Conservation (phyloP, 1,284 basidiomycete species). For the Kwoniella shivajii region DNA sequence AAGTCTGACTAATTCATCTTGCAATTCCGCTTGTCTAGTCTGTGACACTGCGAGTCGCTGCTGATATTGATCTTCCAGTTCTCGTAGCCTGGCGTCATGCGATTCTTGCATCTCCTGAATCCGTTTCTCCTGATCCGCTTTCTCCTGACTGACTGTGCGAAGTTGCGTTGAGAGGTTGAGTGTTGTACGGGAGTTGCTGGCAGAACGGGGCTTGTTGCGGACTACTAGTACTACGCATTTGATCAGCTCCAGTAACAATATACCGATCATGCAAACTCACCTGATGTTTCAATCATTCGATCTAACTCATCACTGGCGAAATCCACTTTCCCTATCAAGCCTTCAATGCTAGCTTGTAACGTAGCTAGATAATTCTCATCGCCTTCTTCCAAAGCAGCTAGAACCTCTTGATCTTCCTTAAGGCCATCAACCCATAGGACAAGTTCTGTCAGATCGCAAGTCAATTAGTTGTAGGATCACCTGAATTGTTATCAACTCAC, state of each 20-base stretch:
- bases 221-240: constrained; percentile 8
- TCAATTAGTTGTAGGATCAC: neutral
- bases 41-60: constrained; percentile 67
- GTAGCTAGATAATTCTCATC: constrained; percentile 62
- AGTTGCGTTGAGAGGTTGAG: constrained; percentile 16
- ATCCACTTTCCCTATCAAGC: constrained; percentile 73
- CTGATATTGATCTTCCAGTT: constrained; percentile 65
- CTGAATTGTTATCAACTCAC: constrained; percentile 56
- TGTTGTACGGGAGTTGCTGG: constrained; percentile 10
- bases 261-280: constrained; percentile 57
- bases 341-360: constrained; percentile 65
- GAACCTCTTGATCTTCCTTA: constrained; percentile 37
- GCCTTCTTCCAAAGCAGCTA: constrained; percentile 25
- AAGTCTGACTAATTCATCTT: constrained; percentile 47
- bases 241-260: neutral
- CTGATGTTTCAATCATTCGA: constrained; percentile 72
- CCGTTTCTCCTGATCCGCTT: constrained; percentile 28
- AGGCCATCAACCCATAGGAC: constrained; percentile 66
- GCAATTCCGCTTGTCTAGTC: constrained; percentile 66
- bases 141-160: constrained; percentile 15
- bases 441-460: constrained; percentile 51
- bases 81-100: constrained; percentile 62
- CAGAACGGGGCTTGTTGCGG: constrained; percentile 10
- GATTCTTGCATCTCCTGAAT: constrained; percentile 27
- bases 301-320: constrained; percentile 73